Base-by-base conservation (phyloP, 2,329 filamentous ascomycete genomes). In the Trichoderma harzianum region DNA sequence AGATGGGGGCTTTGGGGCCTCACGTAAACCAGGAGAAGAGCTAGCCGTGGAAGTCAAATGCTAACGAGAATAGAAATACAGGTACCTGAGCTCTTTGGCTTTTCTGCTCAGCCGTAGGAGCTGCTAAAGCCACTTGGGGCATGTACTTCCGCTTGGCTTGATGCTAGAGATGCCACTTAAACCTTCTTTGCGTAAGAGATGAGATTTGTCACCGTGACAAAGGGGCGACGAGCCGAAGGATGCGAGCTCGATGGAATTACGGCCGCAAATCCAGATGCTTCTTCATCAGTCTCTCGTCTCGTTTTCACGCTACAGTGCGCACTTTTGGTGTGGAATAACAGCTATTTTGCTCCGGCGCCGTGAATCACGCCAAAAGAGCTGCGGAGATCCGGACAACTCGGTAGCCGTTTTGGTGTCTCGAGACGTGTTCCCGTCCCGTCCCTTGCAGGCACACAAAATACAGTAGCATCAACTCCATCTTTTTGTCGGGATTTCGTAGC, bases 211-310 rank as follows among this genome's bases (percentile, higher is more conserved):
- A 72, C 47, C 8, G 36, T 36, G 18, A 51, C 64, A 67, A 21
- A 24, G 65, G 39, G n/a, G 70, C 70, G 70, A 72, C 64, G 55
- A 72, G 21, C 70, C 70, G 63, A 72, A 60, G 36, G 51, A 51
- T 53, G 43, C n/a, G n/a, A 61, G 16, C 36, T 28, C 10, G 26
- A 18, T 57, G 51, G 64, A 24, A 67, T 11, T 11, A 26, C 47
- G 16, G 32, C 55, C 39, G 36, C 62, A 18, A 55, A 14, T 36
- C 30, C 30, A 21, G 16, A 39, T 18, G 36, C 36, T 18, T 60
- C n/a, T 24, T 11, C 16, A 11, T 34, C 18, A 28, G 18, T 36
- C 7, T 34, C 11, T 36, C 34, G 14, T 43, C n/a, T 47, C n/a
- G 39, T 47, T 28, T 68, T 68, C 65, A 68, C 65, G 55, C 26